Base-by-base conservation (phyloP, 2,329 filamentous ascomycete species). In the Cladosporium sp. region DNA sequence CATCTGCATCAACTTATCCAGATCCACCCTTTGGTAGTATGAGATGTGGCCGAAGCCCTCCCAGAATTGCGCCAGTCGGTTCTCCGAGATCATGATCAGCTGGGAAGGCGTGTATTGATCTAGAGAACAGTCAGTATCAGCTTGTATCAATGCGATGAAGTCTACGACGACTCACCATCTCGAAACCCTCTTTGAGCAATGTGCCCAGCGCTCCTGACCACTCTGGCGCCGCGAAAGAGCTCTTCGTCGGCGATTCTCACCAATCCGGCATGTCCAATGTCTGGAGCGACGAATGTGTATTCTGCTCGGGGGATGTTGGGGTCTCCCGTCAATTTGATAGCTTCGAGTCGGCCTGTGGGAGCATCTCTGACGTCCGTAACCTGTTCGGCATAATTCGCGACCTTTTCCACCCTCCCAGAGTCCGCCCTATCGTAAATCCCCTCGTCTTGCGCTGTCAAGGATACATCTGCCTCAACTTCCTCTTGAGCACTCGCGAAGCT, bases 271-370 rank as follows among this genome's bases (percentile, higher is more conserved):
- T 78, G 74, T 0, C 86, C 84, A 30, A 97, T 80, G 58, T 96
- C 89, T 4, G 88, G 80, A 0, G 83, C 85, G 3, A 88, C 77
- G 64, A 95, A 96, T 0, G 86, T 88, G 58, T 84, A 82, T 66
- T 96, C 86, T 7, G 91, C 92, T 7, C 91, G 78, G 0, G 92
- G 92, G 12, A 97, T 83, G 57, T 96, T 94, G 0, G 85, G 82
- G 62, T 98, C 92, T 1, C 92, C 92, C 0, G 92, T 97, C 29
- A 98, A 72, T 66, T 97, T 97, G 62, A 96, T 83, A 0, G 86
- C 92, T 65, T 91, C 83, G 3, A 97, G 67, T 1, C 82, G 76
- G 4, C 89, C 88, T 11, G 73, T 75, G 57, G 86, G 82, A 1
- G 80, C 71, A 12, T 49, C 51, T 36, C 18, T 8, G 15, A 36